Evolutionary conservation across 2,329 filamentous ascomycete genomes (phyloP), one percentile per base, ranked within the genome.

Genomic region (Fusarium veterinarium): DNA sequence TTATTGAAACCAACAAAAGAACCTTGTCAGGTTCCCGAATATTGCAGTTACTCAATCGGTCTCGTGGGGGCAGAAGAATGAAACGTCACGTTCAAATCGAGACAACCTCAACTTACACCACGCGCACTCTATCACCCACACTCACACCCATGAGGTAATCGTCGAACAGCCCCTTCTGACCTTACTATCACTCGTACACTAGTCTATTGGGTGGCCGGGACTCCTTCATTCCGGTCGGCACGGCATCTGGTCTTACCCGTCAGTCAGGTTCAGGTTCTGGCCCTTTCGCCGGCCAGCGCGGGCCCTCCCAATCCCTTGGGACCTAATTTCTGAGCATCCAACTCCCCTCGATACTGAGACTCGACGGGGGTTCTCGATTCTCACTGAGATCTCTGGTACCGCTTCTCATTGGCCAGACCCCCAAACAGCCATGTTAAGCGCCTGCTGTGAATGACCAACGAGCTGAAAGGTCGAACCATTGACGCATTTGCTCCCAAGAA

Each of bases 351-450:
- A 45, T 17, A 46, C 46, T 38, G 37, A 60, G 45, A 49, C 69
- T 65, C 46, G 66, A 49, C 60, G 55, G 55, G 71, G 71, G 60
- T 69, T 48, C 60, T 44, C 61, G 64, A 72, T 66, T 63, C 63
- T 74, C 67, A 77, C 69, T 60, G 60, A 76, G 75, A 76, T 76
- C 71, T 67, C 60, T 75, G 75, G 75, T 67, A 76, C 69, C 57
- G 35, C 48, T 35, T 51, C 25, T 63, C 31, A 76, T 76, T 76
- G 75, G 75, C 44, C 42, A 25, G 42, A 25, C 30, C 55, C 42
- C 53, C 53, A 59, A 56, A 48, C 23, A 35, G 40, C 49, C 57
- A 62, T 46, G 33, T 33, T 60, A 53, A 38, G 46, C 48, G 46
- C 46, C 28, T 62, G 46, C 52, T 53, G 33, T 48, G 33, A 68